Evolutionary conservation across 1,139 yeast species (phyloP).

Genomic region (Saccharomyces hybrid): DNA sequence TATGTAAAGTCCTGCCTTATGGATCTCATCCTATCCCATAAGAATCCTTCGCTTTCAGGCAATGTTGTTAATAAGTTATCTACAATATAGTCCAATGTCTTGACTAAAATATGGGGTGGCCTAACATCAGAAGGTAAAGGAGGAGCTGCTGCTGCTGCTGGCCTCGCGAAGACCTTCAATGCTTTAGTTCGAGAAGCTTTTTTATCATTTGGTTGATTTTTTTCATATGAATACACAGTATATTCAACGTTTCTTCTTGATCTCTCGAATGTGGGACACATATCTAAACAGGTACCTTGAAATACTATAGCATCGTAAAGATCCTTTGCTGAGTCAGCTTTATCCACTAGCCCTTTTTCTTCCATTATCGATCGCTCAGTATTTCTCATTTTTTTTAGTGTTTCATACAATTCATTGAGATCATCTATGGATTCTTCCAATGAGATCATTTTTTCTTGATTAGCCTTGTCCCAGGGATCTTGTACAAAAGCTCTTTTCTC

Average conservation of each 20-base stretch:
- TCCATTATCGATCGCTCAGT: conserved; percentile 78
- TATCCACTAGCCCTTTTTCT: conserved; percentile 73
- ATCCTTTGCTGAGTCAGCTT: conserved; percentile 74
- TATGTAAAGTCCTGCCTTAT: conserved; percentile 95
- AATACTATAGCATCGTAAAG: conserved; percentile 81
- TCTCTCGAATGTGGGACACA: conserved; percentile 94
- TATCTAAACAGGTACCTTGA: conserved; percentile 81
- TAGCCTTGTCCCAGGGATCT: conserved; percentile 50
- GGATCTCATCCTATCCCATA: conserved; percentile 99
- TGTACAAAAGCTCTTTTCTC: conserved; percentile 25
- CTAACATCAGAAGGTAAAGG: conserved; percentile 96
- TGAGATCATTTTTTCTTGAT: conserved; percentile 42
- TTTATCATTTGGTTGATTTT: conserved; percentile 50
- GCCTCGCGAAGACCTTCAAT: conserved; percentile 89
- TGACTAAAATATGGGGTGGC: conserved; percentile 69
- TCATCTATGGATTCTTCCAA: conserved; percentile 41
- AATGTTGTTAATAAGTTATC: conserved; percentile 54
- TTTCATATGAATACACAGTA: conserved; percentile 75
- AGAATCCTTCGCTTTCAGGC: conserved; percentile 81
- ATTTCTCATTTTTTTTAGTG: conserved; percentile 67
- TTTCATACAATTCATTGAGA: conserved; percentile 43
- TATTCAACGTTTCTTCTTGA: conserved; percentile 83
- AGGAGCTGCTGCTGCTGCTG: conserved; percentile 98
- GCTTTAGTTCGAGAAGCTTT: conserved; percentile 59
- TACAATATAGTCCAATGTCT: conserved; percentile 63